Evolutionary conservation across 345 rosid genomes (phyloP), one percentile per base, ranked within the genome.

Genomic region (Eucalyptus globulus): DNA sequence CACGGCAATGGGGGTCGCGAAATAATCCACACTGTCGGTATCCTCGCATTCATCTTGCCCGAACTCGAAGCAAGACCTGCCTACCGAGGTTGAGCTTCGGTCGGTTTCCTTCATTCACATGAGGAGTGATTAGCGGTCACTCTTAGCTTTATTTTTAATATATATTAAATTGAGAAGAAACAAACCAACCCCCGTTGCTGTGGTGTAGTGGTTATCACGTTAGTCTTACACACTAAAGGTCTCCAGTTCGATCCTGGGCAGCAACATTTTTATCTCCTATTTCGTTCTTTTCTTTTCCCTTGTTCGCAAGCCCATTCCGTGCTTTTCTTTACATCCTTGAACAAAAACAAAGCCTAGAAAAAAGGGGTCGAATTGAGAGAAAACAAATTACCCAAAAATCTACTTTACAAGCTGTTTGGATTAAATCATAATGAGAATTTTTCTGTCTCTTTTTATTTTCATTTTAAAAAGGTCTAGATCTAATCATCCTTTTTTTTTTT

Each of bases 201-300:
- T 91, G 93, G 93, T 94, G 92, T 93, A 93, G 95, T 90, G 93
- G 93, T 91, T 90, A 93, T 94, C 93, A 93, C 91, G 93, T 93
- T 90, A 91, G 93, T 91, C 89, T 92, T 94, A 93, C 95, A 92
- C 94, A 90, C 93, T 90, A 89, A 94, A 91, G 92, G 93, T 90
- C 93, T n/a, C 93, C 92, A 91, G 93, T 93, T 92, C 91, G 93
- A 93, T 93, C 91, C 92, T 93, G 93, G 93, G 94, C 94, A 93
- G 93, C 90, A 93, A 81, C 94, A 93, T 22, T 1, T 37, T 10
- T 3, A 2, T 24, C 11, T 72, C 26, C 44, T 17, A 17, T 72
- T 72, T 10, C 81, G 0, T 1, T 37, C 1, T 21, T 37, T 37
- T 37, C 21, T 37, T 31, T 16, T 31, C 3, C 19, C 80, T 15